These are phyloP conservation scores for Chenopodium formosanum DNA, from an alignment of 148 eudicot genomes.

Conservation along the genomic window DNA sequence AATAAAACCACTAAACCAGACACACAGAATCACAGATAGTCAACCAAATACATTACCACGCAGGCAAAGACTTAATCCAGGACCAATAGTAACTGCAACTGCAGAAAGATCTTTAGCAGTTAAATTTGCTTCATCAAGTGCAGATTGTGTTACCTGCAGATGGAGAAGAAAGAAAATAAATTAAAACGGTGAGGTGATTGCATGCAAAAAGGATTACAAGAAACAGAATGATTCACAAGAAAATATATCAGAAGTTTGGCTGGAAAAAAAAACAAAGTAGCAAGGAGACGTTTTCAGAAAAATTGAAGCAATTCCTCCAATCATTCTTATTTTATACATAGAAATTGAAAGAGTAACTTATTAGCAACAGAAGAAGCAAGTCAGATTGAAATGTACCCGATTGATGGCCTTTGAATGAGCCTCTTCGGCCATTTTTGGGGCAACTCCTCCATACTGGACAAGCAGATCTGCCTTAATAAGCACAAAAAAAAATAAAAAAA, in stretches of 20 bases:
- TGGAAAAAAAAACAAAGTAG: background rate
- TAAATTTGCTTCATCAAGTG: slow-evolving; percentile 83
- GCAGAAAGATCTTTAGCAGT: slow-evolving; percentile 82
- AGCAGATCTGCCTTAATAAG: slow-evolving; percentile 90
- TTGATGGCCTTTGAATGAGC: slow-evolving; percentile 85
- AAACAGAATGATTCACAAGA: background rate
- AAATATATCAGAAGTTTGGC: background rate
- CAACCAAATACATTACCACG: slow-evolving; percentile 54
- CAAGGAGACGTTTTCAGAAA: background rate
- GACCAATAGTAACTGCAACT: slow-evolving; percentile 99
- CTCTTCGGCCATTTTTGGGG: slow-evolving; percentile 98
- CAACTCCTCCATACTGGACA: slow-evolving; percentile 90
- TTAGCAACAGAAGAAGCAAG: slow-evolving; percentile 10
- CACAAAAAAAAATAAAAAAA: background rate
- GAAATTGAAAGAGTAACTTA: background rate
- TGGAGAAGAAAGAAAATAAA: background rate
- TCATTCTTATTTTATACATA: background rate
- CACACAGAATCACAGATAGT: background rate
- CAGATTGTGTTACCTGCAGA: slow-evolving; percentile 81
- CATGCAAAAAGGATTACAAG: background rate
- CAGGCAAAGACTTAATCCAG: slow-evolving; percentile 94
- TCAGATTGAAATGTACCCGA: slow-evolving; percentile 44
- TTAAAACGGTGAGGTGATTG: background rate
- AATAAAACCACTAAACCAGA: background rate
- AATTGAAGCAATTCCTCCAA: background rate